Evolutionary conservation across 75 land plant genomes (phyloP).

Genomic region (Pseudotsuga menziesii): DNA sequence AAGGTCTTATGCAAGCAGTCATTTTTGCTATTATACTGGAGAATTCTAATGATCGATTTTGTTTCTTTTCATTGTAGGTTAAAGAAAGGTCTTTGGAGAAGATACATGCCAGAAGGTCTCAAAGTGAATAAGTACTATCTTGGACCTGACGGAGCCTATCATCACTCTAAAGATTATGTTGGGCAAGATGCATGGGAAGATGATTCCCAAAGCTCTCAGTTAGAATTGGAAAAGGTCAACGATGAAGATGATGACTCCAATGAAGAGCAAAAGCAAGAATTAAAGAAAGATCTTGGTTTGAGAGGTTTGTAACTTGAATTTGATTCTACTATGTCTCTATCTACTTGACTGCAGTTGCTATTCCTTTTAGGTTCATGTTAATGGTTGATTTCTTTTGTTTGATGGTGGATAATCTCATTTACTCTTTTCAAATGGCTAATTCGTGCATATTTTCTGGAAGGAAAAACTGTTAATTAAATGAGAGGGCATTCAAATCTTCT

Average conservation of each 20-base stretch:
- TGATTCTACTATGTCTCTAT: not conserved
- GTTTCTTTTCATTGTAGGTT: constrained; percentile 38
- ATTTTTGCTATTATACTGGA: too few species aligned
- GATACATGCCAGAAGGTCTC: constrained; percentile 75
- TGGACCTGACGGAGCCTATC: constrained; percentile 57
- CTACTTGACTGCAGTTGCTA: not conserved
- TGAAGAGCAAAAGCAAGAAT: constrained; percentile 35
- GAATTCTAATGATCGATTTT: not conserved
- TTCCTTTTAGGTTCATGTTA: not conserved
- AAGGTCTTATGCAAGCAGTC: too few species aligned
- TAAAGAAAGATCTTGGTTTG: constrained; percentile 37
- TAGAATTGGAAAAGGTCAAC: constrained; percentile 31
- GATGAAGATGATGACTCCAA: constrained; percentile 29
- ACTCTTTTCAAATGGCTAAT: not conserved
- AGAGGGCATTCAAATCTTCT: not conserved
- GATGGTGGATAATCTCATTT: not conserved
- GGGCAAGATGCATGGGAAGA: constrained; percentile 90
- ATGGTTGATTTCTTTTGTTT: not conserved
- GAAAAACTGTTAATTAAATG: not conserved
- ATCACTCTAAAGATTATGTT: constrained; percentile 68
- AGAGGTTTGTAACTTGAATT: constrained; percentile 24
- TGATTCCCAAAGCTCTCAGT: constrained; percentile 23
- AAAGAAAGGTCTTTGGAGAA: constrained; percentile 80
- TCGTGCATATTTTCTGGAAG: not conserved
- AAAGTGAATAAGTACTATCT: constrained; percentile 60